Base-by-base conservation (phyloP, 352 stramenopile species). In the Peronosclerospora sorghi region DNA sequence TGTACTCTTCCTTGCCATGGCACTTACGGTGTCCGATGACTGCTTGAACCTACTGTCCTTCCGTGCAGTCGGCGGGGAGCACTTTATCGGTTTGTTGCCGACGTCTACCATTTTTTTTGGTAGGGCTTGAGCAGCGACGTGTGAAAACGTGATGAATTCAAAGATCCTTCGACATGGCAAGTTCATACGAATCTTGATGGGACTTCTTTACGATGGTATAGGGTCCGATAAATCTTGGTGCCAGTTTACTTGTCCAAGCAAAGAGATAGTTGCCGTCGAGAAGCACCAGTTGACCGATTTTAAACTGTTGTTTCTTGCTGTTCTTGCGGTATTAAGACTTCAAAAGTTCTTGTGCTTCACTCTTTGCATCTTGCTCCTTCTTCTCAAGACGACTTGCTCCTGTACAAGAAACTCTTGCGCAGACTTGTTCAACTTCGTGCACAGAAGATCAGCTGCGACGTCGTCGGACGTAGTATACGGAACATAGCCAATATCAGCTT, bases 401-500 rank as follows among this genome's bases (percentile, higher is more conserved):
- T 7, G 21, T 6, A 50, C 32, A 10, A 49, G 19, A 18, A 49
- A 36, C 2, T 35, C 18, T 24, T 42, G 24, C 8, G 43, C 43
- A 6, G 34, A 6, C 20, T 48, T 48, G 13, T 35, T 26, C 21
- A 26, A 6, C 21, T 26, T 26, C 6, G 3, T 26, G 3, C 3
- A 26, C 21, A 7, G 4, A 26, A 6, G 6, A 6, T 26, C 21
- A 26, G 8, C n/a, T 35, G 37, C 12, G 1, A 46, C 28, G 27
- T 51, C 35, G 27, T 41, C 35, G 14, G 41, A 35, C 45, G 45
- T 52, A 10, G 45, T 52, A 10, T 52, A 52, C 8, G 45, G 45
- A 28, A 52, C 15, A 44, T 57, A 52, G 4, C 32, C 42, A 5
- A 53, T 19, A 53, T 49, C 48, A 3, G 40, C 34, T 55, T n/a